Base-by-base conservation (phyloP, 805 yeast species). In the Cyberlindnera maritima region DNA sequence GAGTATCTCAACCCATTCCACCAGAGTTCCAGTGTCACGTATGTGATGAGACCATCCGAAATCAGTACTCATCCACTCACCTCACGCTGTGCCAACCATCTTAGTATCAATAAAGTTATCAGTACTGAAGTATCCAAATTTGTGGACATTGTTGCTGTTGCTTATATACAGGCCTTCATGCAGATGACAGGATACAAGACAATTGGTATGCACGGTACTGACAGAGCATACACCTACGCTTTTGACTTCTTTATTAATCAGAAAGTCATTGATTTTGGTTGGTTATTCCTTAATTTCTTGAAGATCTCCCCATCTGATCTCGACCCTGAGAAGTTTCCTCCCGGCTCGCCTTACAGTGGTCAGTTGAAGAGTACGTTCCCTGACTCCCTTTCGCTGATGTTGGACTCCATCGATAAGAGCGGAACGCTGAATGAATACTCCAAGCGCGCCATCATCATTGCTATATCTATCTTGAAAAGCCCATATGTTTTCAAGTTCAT, bases 251-350 rank as follows among this genome's bases (percentile, higher is more conserved):
- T 37, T 23, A 39, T 31, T 14, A 9, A n/a, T 3, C 43, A 17
- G n/a, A 40, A 42, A 21, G 37, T 36, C 2, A 26, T 40, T 14
- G 55, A 54, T 23, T 33, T 44, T 21, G 56, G 56, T 4, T 46
- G 33, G 26, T 18, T 41, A 13, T 36, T 49, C 3, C 19, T 50
- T 9, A 15, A 34, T 10, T 39, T 17, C n/a, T 13, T 50, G 10
- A 34, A 25, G 9, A 11, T 34, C 13, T 6, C 36, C 2, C 44
- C 40, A 10, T 12, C 7, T 20, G 26, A 36, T 14, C 14, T 43
- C 18, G 21, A 41, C 21, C 15, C 35, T 5, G 21, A 35, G 13
- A 18, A 11, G 20, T 31, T 38, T 23, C 33, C 44, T 6, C 8
- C 17, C 3, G 33, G 41, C 4, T 14, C 10, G 15, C 14, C 32